These are phyloP conservation scores for Auricularia sp. DNA, from an alignment of 768 basidiomycete genomes.

Conservation along the genomic window DNA sequence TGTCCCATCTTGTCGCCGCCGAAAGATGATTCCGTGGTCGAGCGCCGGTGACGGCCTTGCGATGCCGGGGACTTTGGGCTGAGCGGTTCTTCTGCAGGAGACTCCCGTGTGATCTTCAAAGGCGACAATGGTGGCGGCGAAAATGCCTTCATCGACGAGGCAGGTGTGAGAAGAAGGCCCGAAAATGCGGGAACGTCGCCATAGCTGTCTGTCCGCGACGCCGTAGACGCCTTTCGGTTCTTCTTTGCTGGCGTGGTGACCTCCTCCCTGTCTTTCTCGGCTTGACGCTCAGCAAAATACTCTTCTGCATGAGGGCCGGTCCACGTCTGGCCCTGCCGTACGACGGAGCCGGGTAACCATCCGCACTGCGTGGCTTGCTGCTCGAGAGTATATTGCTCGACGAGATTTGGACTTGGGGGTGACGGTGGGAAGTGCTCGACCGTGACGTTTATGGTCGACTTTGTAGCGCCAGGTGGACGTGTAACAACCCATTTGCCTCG, in stretches of 20 bases:
- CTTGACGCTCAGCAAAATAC: constrained; percentile 15
- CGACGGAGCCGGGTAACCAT: constrained; percentile 10
- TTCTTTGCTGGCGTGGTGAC: constrained; percentile 5
- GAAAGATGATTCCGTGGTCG: not conserved
- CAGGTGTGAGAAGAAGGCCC: not conserved
- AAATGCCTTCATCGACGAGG: not conserved
- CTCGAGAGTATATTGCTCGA: constrained; percentile 12
- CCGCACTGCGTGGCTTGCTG: constrained; percentile 12
- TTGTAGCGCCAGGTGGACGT: constrained; percentile 16
- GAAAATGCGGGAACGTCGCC: not conserved
- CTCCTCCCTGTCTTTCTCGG: constrained; percentile 18
- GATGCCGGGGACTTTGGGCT: not conserved
- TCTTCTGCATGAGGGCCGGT: constrained; percentile 20
- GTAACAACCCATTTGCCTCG: constrained; percentile 24
- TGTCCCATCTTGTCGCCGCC: not conserved
- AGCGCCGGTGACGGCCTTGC: not conserved
- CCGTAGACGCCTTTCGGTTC: not conserved
- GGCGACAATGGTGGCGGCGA: not conserved
- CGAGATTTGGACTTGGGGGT: constrained; percentile 14
- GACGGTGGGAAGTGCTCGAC: constrained; percentile 23
- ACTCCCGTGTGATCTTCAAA: not conserved
- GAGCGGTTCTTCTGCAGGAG: not conserved
- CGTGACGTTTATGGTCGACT: constrained; percentile 23
- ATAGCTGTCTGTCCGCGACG: not conserved
- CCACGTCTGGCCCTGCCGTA: constrained; percentile 24